Evolutionary conservation across 176 grass and related monocot genomes (phyloP).

Genomic region (Bolboschoenus planiculmis): DNA sequence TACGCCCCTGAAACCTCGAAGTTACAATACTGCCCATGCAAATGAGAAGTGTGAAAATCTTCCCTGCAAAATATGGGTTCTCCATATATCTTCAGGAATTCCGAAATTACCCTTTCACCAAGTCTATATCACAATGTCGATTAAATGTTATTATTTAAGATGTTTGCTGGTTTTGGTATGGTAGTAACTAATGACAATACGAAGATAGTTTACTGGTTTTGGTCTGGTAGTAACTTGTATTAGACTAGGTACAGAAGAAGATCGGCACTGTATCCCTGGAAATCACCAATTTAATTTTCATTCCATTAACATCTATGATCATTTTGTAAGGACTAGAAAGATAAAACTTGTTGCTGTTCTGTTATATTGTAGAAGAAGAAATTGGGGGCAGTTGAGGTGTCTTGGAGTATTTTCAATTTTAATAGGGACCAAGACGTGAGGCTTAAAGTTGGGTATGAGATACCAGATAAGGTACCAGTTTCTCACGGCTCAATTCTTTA

Average conservation of each 20-base stretch:
- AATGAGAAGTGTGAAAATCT: not conserved
- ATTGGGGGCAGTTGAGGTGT: conserved; percentile 46
- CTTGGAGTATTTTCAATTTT: conserved; percentile 75
- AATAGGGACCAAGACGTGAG: conserved; percentile 78
- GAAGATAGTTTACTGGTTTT: not conserved
- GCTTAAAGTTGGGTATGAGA: conserved; percentile 73
- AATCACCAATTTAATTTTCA: not conserved
- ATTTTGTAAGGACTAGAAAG: not conserved
- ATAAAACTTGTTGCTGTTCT: not conserved
- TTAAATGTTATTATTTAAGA: not conserved
- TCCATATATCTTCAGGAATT: not conserved
- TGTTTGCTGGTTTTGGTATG: not conserved
- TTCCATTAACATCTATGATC: not conserved
- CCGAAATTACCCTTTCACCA: not conserved
- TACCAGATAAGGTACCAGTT: conserved; percentile 45
- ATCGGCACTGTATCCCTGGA: not conserved
- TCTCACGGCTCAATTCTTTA: not conserved
- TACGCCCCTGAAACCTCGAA: not conserved
- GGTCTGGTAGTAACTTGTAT: not conserved
- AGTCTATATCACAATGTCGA: not conserved
- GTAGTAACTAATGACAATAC: not conserved
- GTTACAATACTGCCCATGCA: not conserved
- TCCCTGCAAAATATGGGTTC: not conserved
- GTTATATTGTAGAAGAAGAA: conserved; percentile 36
- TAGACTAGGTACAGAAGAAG: not conserved